Base-by-base conservation (phyloP, 2,329 filamentous ascomycete species). In the Biscogniauxia sp. region DNA sequence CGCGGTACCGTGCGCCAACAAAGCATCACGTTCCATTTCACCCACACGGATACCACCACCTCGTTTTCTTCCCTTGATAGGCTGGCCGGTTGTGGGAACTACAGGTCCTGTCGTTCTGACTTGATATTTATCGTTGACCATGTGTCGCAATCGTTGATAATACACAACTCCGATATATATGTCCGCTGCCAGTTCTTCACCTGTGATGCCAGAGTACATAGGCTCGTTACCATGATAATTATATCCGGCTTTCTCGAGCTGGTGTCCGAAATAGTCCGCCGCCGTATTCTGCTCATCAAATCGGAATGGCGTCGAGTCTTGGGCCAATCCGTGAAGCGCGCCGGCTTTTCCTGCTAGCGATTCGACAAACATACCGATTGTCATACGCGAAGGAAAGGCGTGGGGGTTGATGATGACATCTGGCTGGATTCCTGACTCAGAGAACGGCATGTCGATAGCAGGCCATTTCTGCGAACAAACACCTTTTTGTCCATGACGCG, bases 41-140 rank as follows among this genome's bases (percentile, higher is more conserved):
- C 95, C 95, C 28, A 99, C 94, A 82, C 95, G 93, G 74, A 99
- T 97, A 88, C 95, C 95, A 79, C 95, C 95, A 73, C 94, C 95
- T 77, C 94, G 92, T 75, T 96, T 95, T 75, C 95, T 85, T 66
- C 95, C 95, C 81, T 98, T 97, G 82, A 99, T 95, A 50, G 95
- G 95, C 75, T 99, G 95, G 32, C 94, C 93, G 0, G 94, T 98
- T 17, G 95, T 87, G 23, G 89, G 86, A 58, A 95, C 95, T 51
- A 97, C 90, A 0, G 93, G 93, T 58, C 95, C 95, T 0, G 95
- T 98, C 2, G 95, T 98, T 77, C 95, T 88, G 59, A 98, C 95
- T 77, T 99, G 95, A 83, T 91, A 99, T 79, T 99, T 99, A 78
- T 99, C 95, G 84, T 97, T 98, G 59, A 99, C 95, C 95, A 99